Evolutionary conservation across 164 flowering plant genomes (phyloP).

Genomic region (Tetrastigma voinierianum): DNA sequence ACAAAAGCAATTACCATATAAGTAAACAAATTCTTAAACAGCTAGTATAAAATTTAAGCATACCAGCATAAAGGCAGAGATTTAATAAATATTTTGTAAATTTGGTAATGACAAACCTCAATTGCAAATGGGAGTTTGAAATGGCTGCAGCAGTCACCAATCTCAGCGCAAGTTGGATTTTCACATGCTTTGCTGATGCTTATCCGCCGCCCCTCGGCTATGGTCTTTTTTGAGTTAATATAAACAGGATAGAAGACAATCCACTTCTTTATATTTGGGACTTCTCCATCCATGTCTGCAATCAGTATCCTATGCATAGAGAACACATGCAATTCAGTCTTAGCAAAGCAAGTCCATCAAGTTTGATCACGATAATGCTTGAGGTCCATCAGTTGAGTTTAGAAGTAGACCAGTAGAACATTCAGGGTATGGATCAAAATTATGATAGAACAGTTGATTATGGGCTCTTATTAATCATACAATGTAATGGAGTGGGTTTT

Average conservation of each 20-base stretch:
- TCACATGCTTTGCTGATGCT: slow-evolving; percentile 69
- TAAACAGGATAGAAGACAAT: slow-evolving; percentile 76
- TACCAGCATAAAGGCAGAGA: no score
- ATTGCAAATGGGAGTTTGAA: slow-evolving; percentile 67
- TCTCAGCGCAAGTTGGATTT: slow-evolving; percentile 79
- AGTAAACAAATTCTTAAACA: not conserved
- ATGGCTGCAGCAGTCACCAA: slow-evolving; percentile 65
- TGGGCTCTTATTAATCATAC: no score
- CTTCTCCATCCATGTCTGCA: slow-evolving; percentile 41
- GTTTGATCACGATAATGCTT: no score
- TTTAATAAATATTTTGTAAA: not conserved
- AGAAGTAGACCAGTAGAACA: no score
- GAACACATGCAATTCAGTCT: no score
- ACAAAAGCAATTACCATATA: not conserved
- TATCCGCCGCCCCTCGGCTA: slow-evolving; percentile 88
- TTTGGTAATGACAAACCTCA: slow-evolving; percentile 43
- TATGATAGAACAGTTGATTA: no score
- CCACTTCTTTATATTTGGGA: slow-evolving; percentile 72
- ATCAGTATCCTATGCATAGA: not conserved
- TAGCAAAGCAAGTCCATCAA: no score
- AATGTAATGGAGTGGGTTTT: no score
- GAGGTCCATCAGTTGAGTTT: no score
- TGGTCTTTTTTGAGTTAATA: slow-evolving; percentile 88
- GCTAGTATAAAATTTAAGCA: no score
- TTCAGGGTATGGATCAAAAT: no score